Percentiles rank a stretch among this genome's conserved stretches.
These are phyloP conservation scores for Exophiala dermatitidis DNA, from an alignment of 2,329 filamentous ascomycete genomes.

Conservation along the genomic window DNA sequence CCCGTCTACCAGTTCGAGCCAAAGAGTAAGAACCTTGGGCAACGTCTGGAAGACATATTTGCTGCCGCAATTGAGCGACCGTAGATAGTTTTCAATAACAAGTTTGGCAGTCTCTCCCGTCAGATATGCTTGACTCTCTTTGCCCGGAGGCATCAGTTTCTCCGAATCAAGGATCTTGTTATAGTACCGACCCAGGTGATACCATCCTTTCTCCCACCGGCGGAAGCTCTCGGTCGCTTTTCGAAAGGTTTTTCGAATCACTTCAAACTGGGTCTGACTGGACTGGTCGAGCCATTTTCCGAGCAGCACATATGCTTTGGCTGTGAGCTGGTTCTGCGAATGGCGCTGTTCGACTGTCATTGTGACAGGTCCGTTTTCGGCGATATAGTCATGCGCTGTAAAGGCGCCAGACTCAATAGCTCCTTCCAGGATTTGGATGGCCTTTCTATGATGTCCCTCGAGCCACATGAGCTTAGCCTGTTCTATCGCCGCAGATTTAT, in stretches of 20 bases:
- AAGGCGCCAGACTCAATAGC: slow-evolving; percentile 80
- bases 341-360: slow-evolving; percentile 38
- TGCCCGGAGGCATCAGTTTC: slow-evolving; percentile 64
- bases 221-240: slow-evolving; percentile 52
- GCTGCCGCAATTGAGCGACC: slow-evolving; percentile 78
- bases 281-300: slow-evolving; percentile 95
- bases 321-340: slow-evolving; percentile 46
- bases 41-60: slow-evolving; percentile 96
- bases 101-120: slow-evolving; percentile 79
- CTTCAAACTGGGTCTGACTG: slow-evolving; percentile 81
- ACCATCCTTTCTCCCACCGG: slow-evolving; percentile 91
- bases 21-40: slow-evolving; percentile 83
- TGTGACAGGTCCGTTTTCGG: slow-evolving; percentile 33
- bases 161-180: slow-evolving; percentile 92
- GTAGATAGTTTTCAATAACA: slow-evolving; percentile 87
- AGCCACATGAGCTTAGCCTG: slow-evolving; percentile 90
- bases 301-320: slow-evolving; percentile 74
- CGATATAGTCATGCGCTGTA: slow-evolving; percentile 41
- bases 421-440: slow-evolving; percentile 81
- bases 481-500: slow-evolving; percentile 84
- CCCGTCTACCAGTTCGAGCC: slow-evolving; percentile 82
- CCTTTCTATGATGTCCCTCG: slow-evolving; percentile 86
- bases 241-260: slow-evolving; percentile 74
- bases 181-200: slow-evolving; percentile 94
- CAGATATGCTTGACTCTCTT: slow-evolving; percentile 68